These are phyloP conservation scores for Lasiodiplodia gonubiensis DNA, from an alignment of 2,329 filamentous ascomycete genomes.

Conservation along the genomic window DNA sequence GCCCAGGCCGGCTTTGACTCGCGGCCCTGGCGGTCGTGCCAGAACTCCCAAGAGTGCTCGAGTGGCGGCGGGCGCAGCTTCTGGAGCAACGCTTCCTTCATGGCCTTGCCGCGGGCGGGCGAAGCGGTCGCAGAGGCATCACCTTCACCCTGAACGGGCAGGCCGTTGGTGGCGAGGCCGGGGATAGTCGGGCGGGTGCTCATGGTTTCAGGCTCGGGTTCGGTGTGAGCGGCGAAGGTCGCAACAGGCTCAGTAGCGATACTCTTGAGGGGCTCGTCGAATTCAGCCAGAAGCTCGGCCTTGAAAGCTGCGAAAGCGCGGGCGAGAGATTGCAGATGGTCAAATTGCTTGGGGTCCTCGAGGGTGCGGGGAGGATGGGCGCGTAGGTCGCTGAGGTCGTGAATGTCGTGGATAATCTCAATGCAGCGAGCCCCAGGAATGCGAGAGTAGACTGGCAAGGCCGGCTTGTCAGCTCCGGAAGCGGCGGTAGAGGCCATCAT, in stretches of 20 bases:
- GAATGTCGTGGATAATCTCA: constrained; percentile 3
- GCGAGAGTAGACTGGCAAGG: neutral
- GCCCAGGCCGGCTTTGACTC: constrained; percentile 28
- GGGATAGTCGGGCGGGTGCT: constrained; percentile 33
- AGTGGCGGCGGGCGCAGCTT: constrained; percentile 57
- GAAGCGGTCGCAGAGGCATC: constrained; percentile 67
- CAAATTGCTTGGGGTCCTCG: constrained; percentile 16
- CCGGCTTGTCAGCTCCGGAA: neutral
- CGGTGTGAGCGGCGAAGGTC: neutral
- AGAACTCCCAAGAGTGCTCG: constrained; percentile 59
- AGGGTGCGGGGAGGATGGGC: constrained; percentile 2
- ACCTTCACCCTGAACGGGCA: constrained; percentile 66
- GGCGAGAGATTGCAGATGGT: constrained; percentile 31
- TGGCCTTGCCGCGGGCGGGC: constrained; percentile 77
- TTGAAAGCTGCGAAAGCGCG: constrained; percentile 27
- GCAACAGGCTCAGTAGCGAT: neutral
- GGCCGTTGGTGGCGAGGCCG: constrained; percentile 46
- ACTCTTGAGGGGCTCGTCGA: constrained; percentile 12
- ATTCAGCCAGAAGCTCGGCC: constrained; percentile 12
- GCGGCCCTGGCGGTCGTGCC: constrained; percentile 55
- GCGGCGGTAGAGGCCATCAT: constrained; percentile 3
- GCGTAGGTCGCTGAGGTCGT: constrained; percentile 14
- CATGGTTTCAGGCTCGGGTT: constrained; percentile 39
- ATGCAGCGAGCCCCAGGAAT: neutral
- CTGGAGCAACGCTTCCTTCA: constrained; percentile 59